phyloP scores from a whole-genome alignment of 1,284 basidiomycete species.

The Austroboletus niveus region DNA sequence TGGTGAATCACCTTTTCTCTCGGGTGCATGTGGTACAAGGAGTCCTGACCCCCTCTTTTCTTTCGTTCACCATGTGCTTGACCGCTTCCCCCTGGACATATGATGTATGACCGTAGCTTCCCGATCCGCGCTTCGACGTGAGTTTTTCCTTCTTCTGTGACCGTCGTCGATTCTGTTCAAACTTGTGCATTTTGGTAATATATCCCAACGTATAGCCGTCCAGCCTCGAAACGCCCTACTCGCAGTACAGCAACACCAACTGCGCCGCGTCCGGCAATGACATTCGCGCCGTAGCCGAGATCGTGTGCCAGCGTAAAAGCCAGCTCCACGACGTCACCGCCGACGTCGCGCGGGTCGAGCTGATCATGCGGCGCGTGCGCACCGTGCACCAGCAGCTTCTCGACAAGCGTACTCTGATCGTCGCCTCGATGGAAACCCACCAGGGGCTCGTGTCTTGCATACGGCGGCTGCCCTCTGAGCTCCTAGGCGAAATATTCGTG shows the following conservation, averaged over 20 bases:
- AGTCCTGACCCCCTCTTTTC: neutral
- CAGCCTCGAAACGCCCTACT: constrained; percentile 16
- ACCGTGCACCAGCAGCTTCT: constrained; percentile 12
- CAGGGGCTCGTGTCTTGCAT: constrained; percentile 31
- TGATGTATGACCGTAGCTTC: constrained; percentile 8
- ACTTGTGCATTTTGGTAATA: no score
- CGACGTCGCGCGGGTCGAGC: constrained; percentile 13
- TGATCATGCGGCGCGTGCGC: constrained; percentile 15
- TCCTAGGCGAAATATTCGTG: constrained; percentile 37
- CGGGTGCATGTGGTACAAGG: neutral
- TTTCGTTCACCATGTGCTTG: neutral
- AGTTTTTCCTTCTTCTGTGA: neutral
- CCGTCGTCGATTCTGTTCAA: neutral
- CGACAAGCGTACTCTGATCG: constrained; percentile 17
- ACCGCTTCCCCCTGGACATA: no score
- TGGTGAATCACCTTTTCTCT: constrained; percentile 5
- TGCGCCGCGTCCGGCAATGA: constrained; percentile 18
- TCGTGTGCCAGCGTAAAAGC: constrained; percentile 15
- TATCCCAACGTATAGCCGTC: neutral
- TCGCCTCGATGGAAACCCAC: constrained; percentile 17
- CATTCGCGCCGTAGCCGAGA: constrained; percentile 11
- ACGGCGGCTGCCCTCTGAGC: constrained; percentile 33
- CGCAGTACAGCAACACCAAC: constrained; percentile 21
- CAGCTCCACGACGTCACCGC: constrained; percentile 20
- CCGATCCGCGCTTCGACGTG: constrained; percentile 13